Conservation (phyloP, 1,284 basidiomycete species). For the Leccinum proximum region DNA sequence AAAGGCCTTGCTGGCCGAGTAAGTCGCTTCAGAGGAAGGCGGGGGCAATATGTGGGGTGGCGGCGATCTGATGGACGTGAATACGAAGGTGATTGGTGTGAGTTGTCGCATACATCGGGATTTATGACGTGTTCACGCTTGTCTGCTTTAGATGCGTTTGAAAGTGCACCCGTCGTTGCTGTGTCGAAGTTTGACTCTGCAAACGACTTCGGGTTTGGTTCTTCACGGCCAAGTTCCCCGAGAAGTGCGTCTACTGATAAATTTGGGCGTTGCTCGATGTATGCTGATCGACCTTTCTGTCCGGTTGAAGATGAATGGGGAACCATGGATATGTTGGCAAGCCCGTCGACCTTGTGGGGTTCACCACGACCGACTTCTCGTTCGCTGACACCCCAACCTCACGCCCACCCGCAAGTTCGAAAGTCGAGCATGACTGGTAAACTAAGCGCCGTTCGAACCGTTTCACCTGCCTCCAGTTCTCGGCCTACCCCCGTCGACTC, state of each 20-base stretch:
- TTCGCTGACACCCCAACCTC: slow-evolving; percentile 20
- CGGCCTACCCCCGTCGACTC: slow-evolving; percentile 27
- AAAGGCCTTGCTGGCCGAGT: slow-evolving; percentile 67
- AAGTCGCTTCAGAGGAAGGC: slow-evolving; percentile 46
- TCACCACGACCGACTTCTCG: slow-evolving; percentile 19
- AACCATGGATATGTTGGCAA: slow-evolving; percentile 13
- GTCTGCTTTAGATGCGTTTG: slow-evolving; percentile 67
- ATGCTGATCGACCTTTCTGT: neutral
- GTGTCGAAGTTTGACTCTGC: slow-evolving; percentile 28
- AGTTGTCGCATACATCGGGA: slow-evolving; percentile 23
- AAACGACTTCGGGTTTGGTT: slow-evolving; percentile 21
- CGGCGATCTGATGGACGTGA: slow-evolving; percentile 86
- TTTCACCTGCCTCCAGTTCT: slow-evolving; percentile 22
- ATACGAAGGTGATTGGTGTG: slow-evolving; percentile 92
- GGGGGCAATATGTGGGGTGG: slow-evolving; percentile 62
- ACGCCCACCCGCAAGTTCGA: slow-evolving; percentile 8
- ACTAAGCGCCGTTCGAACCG: neutral
- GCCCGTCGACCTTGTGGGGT: slow-evolving; percentile 12
- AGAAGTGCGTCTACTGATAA: slow-evolving; percentile 12
- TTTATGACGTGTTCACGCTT: neutral
- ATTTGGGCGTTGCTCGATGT: neutral
- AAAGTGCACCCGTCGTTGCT: slow-evolving; percentile 52
- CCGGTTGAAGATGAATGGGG: slow-evolving; percentile 24
- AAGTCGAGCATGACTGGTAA: slow-evolving; percentile 5
- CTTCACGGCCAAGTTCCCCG: slow-evolving; percentile 15